Percentiles rank a stretch among this genome's conserved stretches.
Conservation (phyloP, 495 filamentous ascomycete genomes). For the Podospora australis region DNA sequence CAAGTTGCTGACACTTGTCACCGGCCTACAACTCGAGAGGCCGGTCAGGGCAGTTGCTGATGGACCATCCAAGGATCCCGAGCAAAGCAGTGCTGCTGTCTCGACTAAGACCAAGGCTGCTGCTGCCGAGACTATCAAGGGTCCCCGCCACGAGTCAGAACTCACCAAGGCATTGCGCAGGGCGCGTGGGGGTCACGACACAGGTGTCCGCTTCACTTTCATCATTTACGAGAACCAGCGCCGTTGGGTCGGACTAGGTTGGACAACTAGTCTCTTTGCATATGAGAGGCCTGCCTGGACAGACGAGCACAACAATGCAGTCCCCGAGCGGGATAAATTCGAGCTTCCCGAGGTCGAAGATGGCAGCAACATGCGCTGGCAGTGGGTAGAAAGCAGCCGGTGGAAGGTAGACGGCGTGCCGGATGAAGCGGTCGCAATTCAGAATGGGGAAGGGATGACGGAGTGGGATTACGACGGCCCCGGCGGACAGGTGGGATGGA, state of each 20-base stretch:
- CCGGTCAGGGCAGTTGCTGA: slow-evolving; percentile 17
- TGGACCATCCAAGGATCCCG: background rate
- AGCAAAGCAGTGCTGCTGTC: slow-evolving; percentile 4
- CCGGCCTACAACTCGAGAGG: slow-evolving; percentile 66
- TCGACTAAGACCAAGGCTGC: slow-evolving; percentile 7
- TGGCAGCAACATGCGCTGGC: slow-evolving; percentile 74
- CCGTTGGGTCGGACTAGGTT: slow-evolving; percentile 89
- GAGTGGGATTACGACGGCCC: slow-evolving; percentile 46
- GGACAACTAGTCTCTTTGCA: slow-evolving; percentile 83
- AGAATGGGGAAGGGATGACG: slow-evolving; percentile 33
- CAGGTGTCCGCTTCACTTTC: slow-evolving; percentile 91
- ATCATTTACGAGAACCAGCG: slow-evolving; percentile 95
- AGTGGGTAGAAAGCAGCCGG: slow-evolving; percentile 75
- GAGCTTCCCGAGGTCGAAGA: slow-evolving; percentile 76
- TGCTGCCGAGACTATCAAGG: slow-evolving; percentile 1
- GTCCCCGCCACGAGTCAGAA: slow-evolving; percentile 26
- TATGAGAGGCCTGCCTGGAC: slow-evolving; percentile 91
- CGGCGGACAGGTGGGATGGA: slow-evolving; percentile 72
- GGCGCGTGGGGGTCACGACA: slow-evolving; percentile 39
- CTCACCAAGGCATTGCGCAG: slow-evolving; percentile 31
- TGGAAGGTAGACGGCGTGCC: slow-evolving; percentile 83
- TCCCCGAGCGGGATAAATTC: slow-evolving; percentile 73
- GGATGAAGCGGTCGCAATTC: slow-evolving; percentile 42
- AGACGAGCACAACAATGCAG: slow-evolving; percentile 84
- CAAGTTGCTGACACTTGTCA: slow-evolving; percentile 57